Conservation (phyloP, 176 grass and related monocot genomes). For the Olyra latifolia region DNA sequence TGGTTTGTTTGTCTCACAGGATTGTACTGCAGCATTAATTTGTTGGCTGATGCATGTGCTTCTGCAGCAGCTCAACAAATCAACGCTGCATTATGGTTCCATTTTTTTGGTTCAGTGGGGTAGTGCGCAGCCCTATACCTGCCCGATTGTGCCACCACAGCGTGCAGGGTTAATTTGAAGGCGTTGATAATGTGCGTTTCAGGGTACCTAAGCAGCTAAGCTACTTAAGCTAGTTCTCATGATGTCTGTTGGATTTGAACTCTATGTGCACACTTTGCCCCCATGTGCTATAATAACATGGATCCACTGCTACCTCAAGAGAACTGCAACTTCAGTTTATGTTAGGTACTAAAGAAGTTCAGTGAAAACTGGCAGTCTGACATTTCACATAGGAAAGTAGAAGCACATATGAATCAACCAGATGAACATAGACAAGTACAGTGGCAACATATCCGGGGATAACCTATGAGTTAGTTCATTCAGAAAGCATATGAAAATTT, state of each 20-base stretch:
- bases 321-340: constrained; percentile 9
- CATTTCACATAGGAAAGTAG: neutral
- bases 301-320: neutral
- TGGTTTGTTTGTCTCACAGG: neutral
- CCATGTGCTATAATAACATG: neutral
- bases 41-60: constrained; percentile 8
- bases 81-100: no score
- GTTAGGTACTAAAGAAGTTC: neutral
- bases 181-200: neutral
- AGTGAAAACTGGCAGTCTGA: neutral
- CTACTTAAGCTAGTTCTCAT: neutral
- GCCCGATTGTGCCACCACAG: neutral
- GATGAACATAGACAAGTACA: neutral
- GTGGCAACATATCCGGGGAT: neutral
- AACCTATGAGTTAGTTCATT: neutral
- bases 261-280: neutral
- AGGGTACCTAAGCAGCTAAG: neutral
- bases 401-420: constrained; percentile 16
- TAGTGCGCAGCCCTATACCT: neutral
- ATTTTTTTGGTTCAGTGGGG: no score
- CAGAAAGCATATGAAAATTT: neutral
- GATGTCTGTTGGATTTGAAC: constrained; percentile 5
- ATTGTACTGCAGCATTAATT: neutral
- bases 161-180: neutral
- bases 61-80: no score